phyloP scores from a whole-genome alignment of 139 green algal genomes.

The Nannochloris sp. region DNA sequence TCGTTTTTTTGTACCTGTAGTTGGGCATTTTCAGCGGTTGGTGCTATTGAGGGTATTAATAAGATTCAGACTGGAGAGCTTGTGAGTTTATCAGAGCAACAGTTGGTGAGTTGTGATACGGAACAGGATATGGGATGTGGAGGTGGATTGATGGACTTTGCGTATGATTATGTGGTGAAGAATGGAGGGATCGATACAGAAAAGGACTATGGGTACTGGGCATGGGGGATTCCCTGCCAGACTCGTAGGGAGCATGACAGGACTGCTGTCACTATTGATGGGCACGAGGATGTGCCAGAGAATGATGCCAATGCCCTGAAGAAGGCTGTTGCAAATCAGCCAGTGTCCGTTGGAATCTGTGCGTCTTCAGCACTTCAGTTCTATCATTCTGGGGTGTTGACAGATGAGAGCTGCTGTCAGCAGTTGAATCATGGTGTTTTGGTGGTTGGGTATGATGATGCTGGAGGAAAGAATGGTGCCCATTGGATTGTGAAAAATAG shows the following conservation, averaged over 20 bases:
- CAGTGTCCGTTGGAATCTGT: conserved; percentile 80
- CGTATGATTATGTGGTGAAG: conserved; percentile 36
- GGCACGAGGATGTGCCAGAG: conserved; percentile 73
- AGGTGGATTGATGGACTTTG: conserved; percentile 64
- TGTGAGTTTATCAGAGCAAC: conserved; percentile 79
- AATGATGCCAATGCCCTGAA: conserved; percentile 47
- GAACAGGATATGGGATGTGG: conserved; percentile 30
- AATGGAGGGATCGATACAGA: conserved; percentile 74
- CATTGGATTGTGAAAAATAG: conserved; percentile 89
- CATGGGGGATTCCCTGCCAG: conserved; percentile 49
- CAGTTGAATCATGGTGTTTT: conserved; percentile 91
- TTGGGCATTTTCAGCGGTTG: conserved; percentile 88
- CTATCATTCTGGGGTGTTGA: conserved; percentile 59
- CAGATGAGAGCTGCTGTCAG: conserved; percentile 43
- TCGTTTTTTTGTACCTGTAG: conserved; percentile 23
- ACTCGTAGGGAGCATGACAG: conserved; percentile 27
- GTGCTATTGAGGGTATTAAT: conserved; percentile 68
- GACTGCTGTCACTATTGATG: conserved; percentile 60
- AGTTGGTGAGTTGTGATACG: conserved; percentile 88
- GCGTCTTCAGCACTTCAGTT: conserved; percentile 76
- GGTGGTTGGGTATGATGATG: conserved; percentile 48
- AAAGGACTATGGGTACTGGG: conserved; percentile 78
- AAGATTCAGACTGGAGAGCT: conserved; percentile 68
- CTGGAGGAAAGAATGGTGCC: neutral
- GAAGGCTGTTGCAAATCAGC: conserved; percentile 67